Evolutionary conservation across 192 early-diverging fungal species (phyloP), one percentile per base, ranked within the genome.

Genomic region (Coemansia sp.): DNA sequence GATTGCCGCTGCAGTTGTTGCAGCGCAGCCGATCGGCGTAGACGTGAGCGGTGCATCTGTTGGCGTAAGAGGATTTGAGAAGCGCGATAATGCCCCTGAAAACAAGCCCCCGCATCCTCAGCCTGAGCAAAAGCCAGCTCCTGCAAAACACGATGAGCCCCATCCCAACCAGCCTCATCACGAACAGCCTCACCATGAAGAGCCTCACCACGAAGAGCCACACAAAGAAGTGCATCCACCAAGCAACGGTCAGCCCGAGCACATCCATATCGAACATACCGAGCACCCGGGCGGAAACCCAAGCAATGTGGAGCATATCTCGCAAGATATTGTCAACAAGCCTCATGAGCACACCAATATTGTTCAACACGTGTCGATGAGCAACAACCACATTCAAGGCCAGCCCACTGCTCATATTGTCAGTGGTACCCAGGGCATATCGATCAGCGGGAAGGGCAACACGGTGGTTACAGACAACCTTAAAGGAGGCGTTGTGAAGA

Each of bases 231-330:
- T 14, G 26, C 19, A 37, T 10, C 43, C 44, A 4, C 16, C 20
- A 45, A 35, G 23, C 44, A 62, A 45, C 33, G 30, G 43, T 13
- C 48, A 45, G 23, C 69, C 61, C 13, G 53, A 38, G 11, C 55
- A 54, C 40, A 31, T 52, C 38, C 74, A 78, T 38, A 43, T 70
- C 50, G 68, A 78, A 41, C 63, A 63, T 10, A 37, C 62, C 6
- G 68, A 71, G 48, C 68, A 70, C 37, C 64, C 63, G 0, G 63
- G 56, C 8, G 64, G 57, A 26, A 67, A 78, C 40, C 74, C 68
- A 18, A 63, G 57, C 64, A 70, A 67, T 31, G 33, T 78, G 39
- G 64, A 70, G 8, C 51, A 35, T 15, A 6, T 64, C 11, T 61
- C 50, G 3, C 68, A 70, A 0, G 64, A 70, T 9, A 35, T 70